These are phyloP conservation scores for Syncephalis plumigaleata DNA, from an alignment of 371 early-diverging fungal genomes.

Conservation along the genomic window DNA sequence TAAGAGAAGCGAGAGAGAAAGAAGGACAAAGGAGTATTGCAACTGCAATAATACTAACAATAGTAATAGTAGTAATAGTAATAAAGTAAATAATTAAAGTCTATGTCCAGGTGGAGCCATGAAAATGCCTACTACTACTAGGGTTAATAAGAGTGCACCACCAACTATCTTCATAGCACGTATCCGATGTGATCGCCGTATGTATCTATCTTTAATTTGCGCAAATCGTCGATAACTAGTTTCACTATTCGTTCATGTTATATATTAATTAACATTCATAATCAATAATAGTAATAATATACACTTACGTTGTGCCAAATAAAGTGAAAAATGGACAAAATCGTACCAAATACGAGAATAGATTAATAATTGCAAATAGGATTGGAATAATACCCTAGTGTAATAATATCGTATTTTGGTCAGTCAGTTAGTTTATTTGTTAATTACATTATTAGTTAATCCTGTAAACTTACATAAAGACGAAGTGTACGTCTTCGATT, in stretches of 20 bases:
- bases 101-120: slow-evolving; percentile 6
- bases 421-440: background rate
- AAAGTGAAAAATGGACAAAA: slow-evolving; percentile 5
- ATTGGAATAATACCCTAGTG: slow-evolving; percentile 16
- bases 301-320: slow-evolving; percentile 6
- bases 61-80: too few relatives aligned
- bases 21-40: too few relatives aligned
- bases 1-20: too few relatives aligned
- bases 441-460: background rate
- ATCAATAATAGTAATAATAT: too few relatives aligned
- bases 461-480: slow-evolving; percentile 21
- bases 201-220: slow-evolving; percentile 2
- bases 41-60: too few relatives aligned
- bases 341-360: slow-evolving; percentile 3
- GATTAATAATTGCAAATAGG: slow-evolving; percentile 12
- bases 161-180: slow-evolving; percentile 2
- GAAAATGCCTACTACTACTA: slow-evolving; percentile 3
- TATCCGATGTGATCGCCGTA: slow-evolving; percentile 3
- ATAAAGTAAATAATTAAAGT: slow-evolving; percentile 2
- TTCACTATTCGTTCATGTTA: slow-evolving; percentile 1
- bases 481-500: slow-evolving; percentile 29
- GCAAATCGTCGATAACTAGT: slow-evolving; percentile 2
- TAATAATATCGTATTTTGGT: background rate
- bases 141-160: background rate
- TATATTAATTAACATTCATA: background rate